Base-by-base conservation (phyloP, 257 asterid species). In the Gardenia jasminoides region DNA sequence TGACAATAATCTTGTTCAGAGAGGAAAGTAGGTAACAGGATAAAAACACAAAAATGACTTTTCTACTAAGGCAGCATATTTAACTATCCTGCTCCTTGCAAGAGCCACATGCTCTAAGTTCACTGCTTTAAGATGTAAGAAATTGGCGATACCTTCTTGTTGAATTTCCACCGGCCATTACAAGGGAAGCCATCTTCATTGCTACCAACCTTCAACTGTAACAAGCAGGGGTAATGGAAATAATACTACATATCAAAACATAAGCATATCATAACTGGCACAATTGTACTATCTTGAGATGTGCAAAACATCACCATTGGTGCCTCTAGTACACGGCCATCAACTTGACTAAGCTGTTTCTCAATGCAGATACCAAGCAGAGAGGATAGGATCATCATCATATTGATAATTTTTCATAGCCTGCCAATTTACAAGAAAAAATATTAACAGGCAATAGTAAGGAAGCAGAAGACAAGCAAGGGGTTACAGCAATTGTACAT, bases 101-200 rank as follows among this genome's bases (percentile, higher is more conserved):
- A 46, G 56, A 77, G 41, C 28, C 46, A 26, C 41, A 44, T 36
- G 50, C 4, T 15, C n/a, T 41, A 47, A 36, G 26, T 17, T 66
- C 20, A 58, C 72, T 28, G 5, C 70, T 66, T 24, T 7, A 56
- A 50, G 67, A 71, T 1, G 46, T 54, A 48, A 67, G 43, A 33
- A 31, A 66, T 36, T 39, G 30, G 50, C 11, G 24, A 75, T 84
- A 95, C 99, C 98, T 95, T 95, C 80, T 88, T 88, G 30, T 90
- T 93, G 81, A 92, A 93, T 88, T 92, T 93, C 99, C 99, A 93
- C 79, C 98, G 86, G 48, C 97, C 97, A 83, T 93, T 90, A 64
- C 88, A 74, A 33, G 97, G 96, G 46, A 87, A 30, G 83, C 87
- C 86, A 74, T 92, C 94, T 84, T 91, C 97, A 71, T 75, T 84